A percentile compares a stretch with the other conserved stretches of the same genome.
Evolutionary conservation across 2,329 filamentous ascomycete genomes (phyloP).

Genomic region (Colletotrichum scovillei): DNA sequence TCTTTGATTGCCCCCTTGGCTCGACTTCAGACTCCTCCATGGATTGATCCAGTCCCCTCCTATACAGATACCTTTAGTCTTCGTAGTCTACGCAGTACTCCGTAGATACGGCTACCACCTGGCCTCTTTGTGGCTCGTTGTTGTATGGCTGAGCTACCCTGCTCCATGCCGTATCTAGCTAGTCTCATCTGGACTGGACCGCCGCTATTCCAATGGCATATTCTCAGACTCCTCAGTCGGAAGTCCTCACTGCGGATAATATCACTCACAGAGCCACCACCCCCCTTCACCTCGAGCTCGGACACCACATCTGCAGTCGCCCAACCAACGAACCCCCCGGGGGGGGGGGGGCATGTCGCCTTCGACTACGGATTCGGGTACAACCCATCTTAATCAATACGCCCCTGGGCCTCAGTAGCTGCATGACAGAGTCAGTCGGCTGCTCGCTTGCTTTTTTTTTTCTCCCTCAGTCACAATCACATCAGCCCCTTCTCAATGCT

Average conservation of each 20-base stretch:
- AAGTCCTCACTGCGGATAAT: background rate
- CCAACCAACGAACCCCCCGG: slow-evolving; percentile 13
- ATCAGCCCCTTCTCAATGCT: background rate
- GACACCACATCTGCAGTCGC: slow-evolving; percentile 4
- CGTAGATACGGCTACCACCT: background rate
- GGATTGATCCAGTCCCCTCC: background rate
- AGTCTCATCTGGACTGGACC: background rate
- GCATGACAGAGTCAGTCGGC: slow-evolving; percentile 31
- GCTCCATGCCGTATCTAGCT: slow-evolving; percentile 4
- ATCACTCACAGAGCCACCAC: background rate
- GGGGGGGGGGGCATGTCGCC: background rate
- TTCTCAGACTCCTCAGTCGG: background rate
- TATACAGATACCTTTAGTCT: background rate
- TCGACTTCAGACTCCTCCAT: background rate
- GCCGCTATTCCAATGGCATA: background rate
- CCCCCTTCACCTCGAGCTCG: slow-evolving; percentile 9
- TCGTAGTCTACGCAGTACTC: too few relatives aligned
- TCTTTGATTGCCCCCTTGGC: background rate
- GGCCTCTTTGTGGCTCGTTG: background rate
- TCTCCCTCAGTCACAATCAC: slow-evolving; percentile 9
- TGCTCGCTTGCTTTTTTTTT: slow-evolving; percentile 26
- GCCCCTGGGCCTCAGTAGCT: slow-evolving; percentile 7
- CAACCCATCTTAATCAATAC: background rate
- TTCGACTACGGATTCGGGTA: background rate
- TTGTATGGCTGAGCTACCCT: background rate